phyloP scores from a whole-genome alignment of 306 rosid species.

The Purshia tridentata region DNA sequence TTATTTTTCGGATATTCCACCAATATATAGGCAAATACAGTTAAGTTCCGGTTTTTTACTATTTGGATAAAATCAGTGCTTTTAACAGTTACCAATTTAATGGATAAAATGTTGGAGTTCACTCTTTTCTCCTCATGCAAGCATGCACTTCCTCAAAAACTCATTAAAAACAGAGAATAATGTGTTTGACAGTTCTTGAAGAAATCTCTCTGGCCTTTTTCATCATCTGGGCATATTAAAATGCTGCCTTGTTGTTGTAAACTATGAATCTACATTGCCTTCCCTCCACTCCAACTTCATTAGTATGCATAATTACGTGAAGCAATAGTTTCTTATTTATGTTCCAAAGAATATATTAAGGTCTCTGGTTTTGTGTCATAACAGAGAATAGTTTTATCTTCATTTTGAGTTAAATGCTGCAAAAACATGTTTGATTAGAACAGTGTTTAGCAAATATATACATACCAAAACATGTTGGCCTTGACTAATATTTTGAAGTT shows the following conservation, averaged over 20 bases:
- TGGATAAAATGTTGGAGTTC: conserved; percentile 25
- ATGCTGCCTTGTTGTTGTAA: conserved; percentile 24
- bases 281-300: conserved; percentile 42
- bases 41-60: conserved; percentile 11
- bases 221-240: conserved; percentile 26
- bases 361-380: background rate
- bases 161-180: conserved; percentile 27
- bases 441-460: background rate
- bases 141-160: conserved; percentile 7
- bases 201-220: conserved; percentile 37
- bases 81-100: conserved; percentile 28
- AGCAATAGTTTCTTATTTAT: conserved; percentile 28
- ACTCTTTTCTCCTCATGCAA: conserved; percentile 16
- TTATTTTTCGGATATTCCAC: conserved; percentile 1
- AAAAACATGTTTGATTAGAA: too few species aligned
- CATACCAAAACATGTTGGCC: conserved; percentile 31
- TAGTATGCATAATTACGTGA: conserved; percentile 24
- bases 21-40: conserved; percentile 16
- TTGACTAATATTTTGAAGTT: conserved; percentile 36
- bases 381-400: background rate
- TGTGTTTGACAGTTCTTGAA: conserved; percentile 38
- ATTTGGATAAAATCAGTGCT: conserved; percentile 23
- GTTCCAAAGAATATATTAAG: conserved; percentile 8
- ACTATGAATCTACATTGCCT: conserved; percentile 45
- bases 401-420: too few species aligned